These are phyloP conservation scores for Eleusine indica DNA, from an alignment of 176 grass and related monocot genomes.

Conservation along the genomic window DNA sequence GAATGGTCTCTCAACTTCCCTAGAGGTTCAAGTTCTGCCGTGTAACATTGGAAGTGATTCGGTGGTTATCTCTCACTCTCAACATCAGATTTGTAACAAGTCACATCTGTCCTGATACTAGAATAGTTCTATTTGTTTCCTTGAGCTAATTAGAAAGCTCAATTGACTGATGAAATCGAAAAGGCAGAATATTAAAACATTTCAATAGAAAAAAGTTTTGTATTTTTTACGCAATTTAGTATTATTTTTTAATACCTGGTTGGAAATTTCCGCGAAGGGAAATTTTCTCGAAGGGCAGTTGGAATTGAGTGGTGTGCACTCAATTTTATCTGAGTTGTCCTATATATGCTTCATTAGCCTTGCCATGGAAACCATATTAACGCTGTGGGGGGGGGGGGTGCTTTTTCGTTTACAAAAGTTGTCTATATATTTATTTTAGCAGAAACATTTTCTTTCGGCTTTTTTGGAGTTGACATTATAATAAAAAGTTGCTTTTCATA, in stretches of 20 bases:
- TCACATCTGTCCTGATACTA: background rate
- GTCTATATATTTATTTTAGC: too few species aligned
- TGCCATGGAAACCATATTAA: background rate
- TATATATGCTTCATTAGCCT: background rate
- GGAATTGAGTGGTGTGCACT: background rate
- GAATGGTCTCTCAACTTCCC: background rate
- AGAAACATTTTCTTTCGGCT: too few species aligned
- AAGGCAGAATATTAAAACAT: background rate
- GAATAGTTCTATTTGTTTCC: background rate
- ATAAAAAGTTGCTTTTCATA: too few species aligned
- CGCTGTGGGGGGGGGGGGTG: too few species aligned
- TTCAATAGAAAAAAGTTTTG: background rate
- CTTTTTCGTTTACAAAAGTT: too few species aligned
- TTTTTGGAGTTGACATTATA: too few species aligned
- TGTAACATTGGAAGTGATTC: background rate
- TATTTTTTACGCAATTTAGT: background rate
- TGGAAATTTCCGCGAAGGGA: background rate
- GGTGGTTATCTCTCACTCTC: background rate
- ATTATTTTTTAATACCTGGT: background rate
- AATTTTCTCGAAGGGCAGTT: background rate
- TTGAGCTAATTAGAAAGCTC: background rate
- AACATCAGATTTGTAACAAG: background rate
- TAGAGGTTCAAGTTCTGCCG: background rate
- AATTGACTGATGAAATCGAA: background rate
- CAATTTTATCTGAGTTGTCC: background rate